Base-by-base conservation (phyloP, 2,329 filamentous ascomycete species). In the Acrocalymma vagum region DNA sequence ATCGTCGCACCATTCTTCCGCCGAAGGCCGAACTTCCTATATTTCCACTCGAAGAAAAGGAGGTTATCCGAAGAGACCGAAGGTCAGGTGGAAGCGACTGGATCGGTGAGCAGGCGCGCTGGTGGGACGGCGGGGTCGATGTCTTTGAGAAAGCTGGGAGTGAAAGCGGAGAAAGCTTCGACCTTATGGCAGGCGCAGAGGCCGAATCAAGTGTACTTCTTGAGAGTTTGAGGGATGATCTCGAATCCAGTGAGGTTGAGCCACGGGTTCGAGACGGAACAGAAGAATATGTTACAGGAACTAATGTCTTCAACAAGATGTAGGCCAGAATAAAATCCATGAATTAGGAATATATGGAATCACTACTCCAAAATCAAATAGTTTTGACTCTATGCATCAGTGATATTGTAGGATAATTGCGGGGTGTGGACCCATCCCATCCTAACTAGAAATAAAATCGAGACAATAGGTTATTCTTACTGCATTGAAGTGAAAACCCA, bases 1-100 rank as follows among this genome's bases (percentile, higher is more conserved):
- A 96, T 70, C 79, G 87, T 18, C 80, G 86, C 35, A 67, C 62
- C 2, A 52, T 73, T n/a, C 53, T 70, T 2, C 67, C 67, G 0
- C 39, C 60, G 3, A 58, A 55, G 21, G 43, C 49, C 2, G 58
- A 68, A 16, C 30, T 63, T 6, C 60, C 66, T 7, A 27, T 61
- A 1, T 60, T 70, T 15, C 54, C 72, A 2, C 55, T 69, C 5
- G 69, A 76, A 44, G 74, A 77, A 40, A 71, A 74, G 17, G 65
- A 74, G 38, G 55, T 76, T 2, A 70, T 72, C 42, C 51, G 60
- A 26, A 55, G 62, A 10, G 40, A 44, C 10, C 53, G 63, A 0
- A 51, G 54, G 7, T 58, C 48, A 5, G 69, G 70, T 5, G 69
- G 69, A 6, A 46, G 61, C 0, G 67, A 71, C 29, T 72, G 69